A percentile compares a stretch with the other conserved stretches of the same genome.
phyloP scores from a whole-genome alignment of 495 filamentous ascomycete species.

The Penicillium turbatum region DNA sequence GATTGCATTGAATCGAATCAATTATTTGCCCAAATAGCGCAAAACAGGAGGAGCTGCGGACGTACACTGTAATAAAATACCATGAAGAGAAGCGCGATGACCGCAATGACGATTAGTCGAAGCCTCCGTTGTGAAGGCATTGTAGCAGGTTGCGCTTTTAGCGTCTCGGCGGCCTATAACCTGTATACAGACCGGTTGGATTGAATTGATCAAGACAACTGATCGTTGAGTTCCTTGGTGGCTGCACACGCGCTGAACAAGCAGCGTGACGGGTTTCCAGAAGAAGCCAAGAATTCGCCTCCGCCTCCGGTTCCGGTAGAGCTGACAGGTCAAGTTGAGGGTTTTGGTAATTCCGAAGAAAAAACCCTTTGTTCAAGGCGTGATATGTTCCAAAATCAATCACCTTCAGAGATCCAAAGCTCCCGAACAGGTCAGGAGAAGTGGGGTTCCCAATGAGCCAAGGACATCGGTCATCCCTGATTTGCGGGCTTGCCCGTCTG shows the following conservation, averaged over 20 bases:
- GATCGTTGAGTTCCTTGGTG: neutral
- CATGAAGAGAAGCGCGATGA: constrained; percentile 53
- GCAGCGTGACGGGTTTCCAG: neutral
- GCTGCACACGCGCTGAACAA: neutral
- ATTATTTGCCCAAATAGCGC: neutral
- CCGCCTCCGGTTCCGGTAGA: neutral
- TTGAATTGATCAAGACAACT: neutral
- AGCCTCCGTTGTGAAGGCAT: constrained; percentile 73
- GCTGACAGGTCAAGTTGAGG: neutral
- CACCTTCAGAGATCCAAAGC: neutral
- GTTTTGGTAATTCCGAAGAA: neutral
- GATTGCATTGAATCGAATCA: neutral
- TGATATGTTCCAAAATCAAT: neutral
- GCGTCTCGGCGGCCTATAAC: neutral
- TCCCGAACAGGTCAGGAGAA: constrained; percentile 6
- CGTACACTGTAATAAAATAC: constrained; percentile 60
- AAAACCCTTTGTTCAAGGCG: neutral
- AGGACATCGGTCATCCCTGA: constrained; percentile 1
- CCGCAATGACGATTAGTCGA: constrained; percentile 53
- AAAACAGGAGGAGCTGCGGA: neutral
- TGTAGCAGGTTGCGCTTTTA: constrained; percentile 14
- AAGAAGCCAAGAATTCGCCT: neutral
- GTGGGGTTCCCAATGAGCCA: constrained; percentile 5
- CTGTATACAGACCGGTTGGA: neutral
- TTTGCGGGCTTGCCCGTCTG: neutral